Evolutionary conservation across 441 rosid species (phyloP), one percentile per base, ranked within the genome.

Genomic region (Breynia disticha): DNA sequence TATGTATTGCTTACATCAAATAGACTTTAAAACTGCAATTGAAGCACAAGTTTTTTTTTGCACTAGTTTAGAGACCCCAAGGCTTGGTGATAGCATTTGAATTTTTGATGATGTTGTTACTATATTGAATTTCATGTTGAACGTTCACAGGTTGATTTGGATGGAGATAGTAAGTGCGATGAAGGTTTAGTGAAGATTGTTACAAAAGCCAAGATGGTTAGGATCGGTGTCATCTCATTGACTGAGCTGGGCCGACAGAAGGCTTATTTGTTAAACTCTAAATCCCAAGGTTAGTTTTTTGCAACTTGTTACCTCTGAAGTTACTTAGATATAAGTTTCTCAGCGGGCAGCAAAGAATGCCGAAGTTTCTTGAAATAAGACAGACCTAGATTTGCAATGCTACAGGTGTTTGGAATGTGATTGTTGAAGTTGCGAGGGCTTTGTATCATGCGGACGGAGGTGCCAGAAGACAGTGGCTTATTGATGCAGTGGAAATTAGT

Each of bases 401-500:
- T 60, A 65, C 81, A 91, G 96, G 76, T 53, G 68, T 80, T 17
- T 87, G 96, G 98, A 67, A 79, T 58, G 81, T 75, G 54, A 82
- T 76, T 21, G 59, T 76, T 62, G 95, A 86, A 75, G 76, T 87
- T 50, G 82, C 78, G 45, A 89, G 78, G 43, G 83, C 95, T 62
- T 67, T 85, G 71, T 78, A 82, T 62, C 64, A 38, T 43, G 76
- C 84, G 6, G 98, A 80, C 48, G 87, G 81, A 69, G 77, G 75
- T 73, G 71, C 77, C 55, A 87, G 77, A 77, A 82, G 85, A 59
- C 94, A 84, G 61, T 91, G 96, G 96, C 90, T 87, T 54, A 57
- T 79, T 57, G 95, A 87, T 71, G 87, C 86, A 0, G 70, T 76
- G n/a, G 96, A 87, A 74, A 86, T 87, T 57, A 82, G 98, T 72